A percentile compares a stretch with the other conserved stretches of the same genome.
Evolutionary conservation across 2,329 filamentous ascomycete species (phyloP).

Genomic region (Sphaerulina vaccinii): DNA sequence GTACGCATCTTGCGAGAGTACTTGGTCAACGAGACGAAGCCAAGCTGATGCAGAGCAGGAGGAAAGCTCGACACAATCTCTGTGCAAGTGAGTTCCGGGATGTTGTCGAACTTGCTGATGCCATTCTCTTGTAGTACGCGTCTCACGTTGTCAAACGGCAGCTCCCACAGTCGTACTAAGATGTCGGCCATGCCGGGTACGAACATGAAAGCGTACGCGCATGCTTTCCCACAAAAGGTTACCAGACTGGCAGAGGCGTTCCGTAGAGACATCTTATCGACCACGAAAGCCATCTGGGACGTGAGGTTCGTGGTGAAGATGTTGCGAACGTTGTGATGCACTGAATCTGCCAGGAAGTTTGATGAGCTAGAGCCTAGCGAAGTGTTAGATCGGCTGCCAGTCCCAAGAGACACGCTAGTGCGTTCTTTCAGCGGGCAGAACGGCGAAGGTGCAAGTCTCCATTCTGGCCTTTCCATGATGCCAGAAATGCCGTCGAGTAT

Average conservation of each 20-base stretch:
- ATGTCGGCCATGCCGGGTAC: conserved; percentile 83
- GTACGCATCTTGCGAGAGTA: conserved; percentile 62
- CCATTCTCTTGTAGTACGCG: conserved; percentile 70
- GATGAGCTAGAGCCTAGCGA: conserved; percentile 57
- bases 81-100: conserved; percentile 49
- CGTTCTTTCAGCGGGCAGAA: conserved; percentile 64
- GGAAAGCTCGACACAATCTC: conserved; percentile 71
- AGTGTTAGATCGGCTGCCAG: conserved; percentile 53
- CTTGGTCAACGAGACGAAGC: conserved; percentile 61
- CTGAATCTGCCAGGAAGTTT: conserved; percentile 71
- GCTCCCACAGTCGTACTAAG: conserved; percentile 75
- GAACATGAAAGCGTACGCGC: conserved; percentile 91
- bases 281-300: conserved; percentile 80
- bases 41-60: conserved; percentile 59
- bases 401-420: conserved; percentile 45
- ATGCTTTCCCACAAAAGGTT: conserved; percentile 84
- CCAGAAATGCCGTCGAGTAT: conserved; percentile 75
- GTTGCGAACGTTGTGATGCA: conserved; percentile 83
- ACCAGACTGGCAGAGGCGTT: conserved; percentile 66
- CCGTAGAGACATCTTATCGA: conserved; percentile 81
- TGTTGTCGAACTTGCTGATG: conserved; percentile 55
- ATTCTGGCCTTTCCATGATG: conserved; percentile 86
- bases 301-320: conserved; percentile 81
- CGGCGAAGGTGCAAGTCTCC: conserved; percentile 70
- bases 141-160: conserved; percentile 66